Base-by-base conservation (phyloP, 2,329 filamentous ascomycete species). In the Podosphaera fusca region DNA sequence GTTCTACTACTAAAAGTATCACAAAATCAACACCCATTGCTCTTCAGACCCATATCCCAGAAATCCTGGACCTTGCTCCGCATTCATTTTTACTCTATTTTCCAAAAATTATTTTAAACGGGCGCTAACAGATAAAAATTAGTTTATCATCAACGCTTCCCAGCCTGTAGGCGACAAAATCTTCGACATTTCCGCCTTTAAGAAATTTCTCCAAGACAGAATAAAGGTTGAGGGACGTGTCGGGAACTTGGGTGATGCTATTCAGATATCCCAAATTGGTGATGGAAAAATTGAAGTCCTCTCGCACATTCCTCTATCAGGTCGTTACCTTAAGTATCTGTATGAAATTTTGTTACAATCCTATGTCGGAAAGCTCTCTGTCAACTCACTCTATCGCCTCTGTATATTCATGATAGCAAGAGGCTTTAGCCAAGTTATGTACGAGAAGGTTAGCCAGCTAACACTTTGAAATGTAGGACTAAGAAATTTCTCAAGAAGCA, bases 401-500 rank as follows among this genome's bases (percentile, higher is more conserved):
- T 21, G 21, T 21, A 21, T 21, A 21, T 21, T 21, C 21, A 21
- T 21, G 21, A 21, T 21, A 21, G 21, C 21, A 21, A 21, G 21
- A 21, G 21, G 21, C 21, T 21, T 21, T 21, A 21, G 1, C 21
- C 21, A 21, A 21, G 21, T 21, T 21, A 21, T 21, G 21, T 21
- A 21, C 21, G 21, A 21, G 9, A 42, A 21, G 42, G 30, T 38
- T 57, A 21, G 4, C 10, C 52, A 57, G 52, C 66, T 69, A 58
- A 69, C 63, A 42, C 21, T 10, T 38, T 49, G 30, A 12, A 60
- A 54, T 56, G 9, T 65, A 94, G 87, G 73, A 98, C 92, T 74
- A 98, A 98, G 87, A 98, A 98, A 82, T 98, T 95, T 85, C 85
- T 98, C 75, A 98, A 98, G 88, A 98, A 98, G 87, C 87, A 95